phyloP scores from a whole-genome alignment of 2,329 filamentous ascomycete species.

The Sclerotinia nivalis region DNA sequence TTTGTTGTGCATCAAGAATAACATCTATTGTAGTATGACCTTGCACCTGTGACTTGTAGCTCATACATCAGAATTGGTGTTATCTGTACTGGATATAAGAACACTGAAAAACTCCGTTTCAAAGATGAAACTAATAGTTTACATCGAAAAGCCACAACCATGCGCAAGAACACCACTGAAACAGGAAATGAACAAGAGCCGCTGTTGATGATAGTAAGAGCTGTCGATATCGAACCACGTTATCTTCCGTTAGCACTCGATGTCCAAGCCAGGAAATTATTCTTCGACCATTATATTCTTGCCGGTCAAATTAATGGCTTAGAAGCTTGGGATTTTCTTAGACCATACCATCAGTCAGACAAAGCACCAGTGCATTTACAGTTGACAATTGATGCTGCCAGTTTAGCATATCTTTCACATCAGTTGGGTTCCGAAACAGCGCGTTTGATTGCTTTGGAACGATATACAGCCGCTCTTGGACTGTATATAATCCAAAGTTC shows the following conservation, averaged over 20 bases:
- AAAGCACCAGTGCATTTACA: slow-evolving; percentile 12
- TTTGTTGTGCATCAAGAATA: background rate
- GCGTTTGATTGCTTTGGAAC: slow-evolving; percentile 15
- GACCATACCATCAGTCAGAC: slow-evolving; percentile 2
- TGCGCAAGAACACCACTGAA: background rate
- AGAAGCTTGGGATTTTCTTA: slow-evolving; percentile 20
- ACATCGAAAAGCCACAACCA: slow-evolving; percentile 3
- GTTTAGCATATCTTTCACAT: slow-evolving; percentile 26
- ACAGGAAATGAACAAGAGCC: too few relatives aligned
- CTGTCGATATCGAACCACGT: background rate
- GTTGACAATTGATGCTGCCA: slow-evolving; percentile 23
- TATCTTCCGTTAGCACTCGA: slow-evolving; percentile 24
- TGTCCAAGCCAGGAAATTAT: slow-evolving; percentile 23
- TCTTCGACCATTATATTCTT: slow-evolving; percentile 24
- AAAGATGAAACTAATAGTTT: slow-evolving; percentile 22
- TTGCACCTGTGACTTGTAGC: slow-evolving; percentile 23
- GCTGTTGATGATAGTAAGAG: background rate
- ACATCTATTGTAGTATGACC: slow-evolving; percentile 28
- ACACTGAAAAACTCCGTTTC: slow-evolving; percentile 24
- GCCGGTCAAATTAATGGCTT: slow-evolving; percentile 2
- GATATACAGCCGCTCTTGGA: slow-evolving; percentile 19
- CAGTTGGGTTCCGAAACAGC: slow-evolving; percentile 13
- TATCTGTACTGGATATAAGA: slow-evolving; percentile 25
- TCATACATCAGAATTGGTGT: slow-evolving; percentile 22
- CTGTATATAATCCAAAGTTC: too few relatives aligned